Evolutionary conservation across 768 basidiomycete species (phyloP), one percentile per base, ranked within the genome.

Genomic region (Obba rivulosa): DNA sequence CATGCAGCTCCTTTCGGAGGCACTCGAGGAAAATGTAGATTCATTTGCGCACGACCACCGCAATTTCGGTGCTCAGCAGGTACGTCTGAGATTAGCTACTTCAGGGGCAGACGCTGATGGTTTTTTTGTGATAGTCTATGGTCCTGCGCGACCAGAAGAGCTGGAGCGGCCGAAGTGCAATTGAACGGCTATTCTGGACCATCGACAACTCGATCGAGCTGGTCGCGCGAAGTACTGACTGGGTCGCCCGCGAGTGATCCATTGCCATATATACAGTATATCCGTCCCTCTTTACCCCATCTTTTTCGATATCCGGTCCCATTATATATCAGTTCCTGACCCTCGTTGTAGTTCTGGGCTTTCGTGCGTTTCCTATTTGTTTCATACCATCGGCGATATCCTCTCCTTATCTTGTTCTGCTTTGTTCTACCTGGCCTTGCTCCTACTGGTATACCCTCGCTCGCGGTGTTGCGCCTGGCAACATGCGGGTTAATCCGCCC

Each of bases 1-100:
- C 69, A 74, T 98, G 62, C 92, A 95, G 63, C 62, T 83, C 8
- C 69, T 97, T 48, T 77, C 82, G 1, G 94, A 96, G 62, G 93
- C 92, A 13, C 68, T 96, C 52, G 90, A 92, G 43, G 89, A 96
- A 61, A 90, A 93, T 58, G 82, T 89, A 8, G 92, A 92, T 49
- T 60, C 89, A 66, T 99, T 99, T 69, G 92, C 89, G 25, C 84
- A 89, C 61, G 92, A 94, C 65, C 88, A 93, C 61, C 77, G 94
- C 48, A 96, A 96, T 67, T 93, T 92, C 66, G 93, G 92, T 46
- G 94, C 96, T 48, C 96, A 99, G 64, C 96, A 96, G 83, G 92
- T 92, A 54, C 48, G 73, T 67, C 28, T 5, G 9, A 45, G 23
- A 46, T 41, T 25, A 37, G 13, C 23, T 20, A 18, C 36, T 51